A percentile compares a stretch with the other conserved stretches of the same genome.
Conservation (phyloP, 768 basidiomycete species). For the Mycena filopes region DNA sequence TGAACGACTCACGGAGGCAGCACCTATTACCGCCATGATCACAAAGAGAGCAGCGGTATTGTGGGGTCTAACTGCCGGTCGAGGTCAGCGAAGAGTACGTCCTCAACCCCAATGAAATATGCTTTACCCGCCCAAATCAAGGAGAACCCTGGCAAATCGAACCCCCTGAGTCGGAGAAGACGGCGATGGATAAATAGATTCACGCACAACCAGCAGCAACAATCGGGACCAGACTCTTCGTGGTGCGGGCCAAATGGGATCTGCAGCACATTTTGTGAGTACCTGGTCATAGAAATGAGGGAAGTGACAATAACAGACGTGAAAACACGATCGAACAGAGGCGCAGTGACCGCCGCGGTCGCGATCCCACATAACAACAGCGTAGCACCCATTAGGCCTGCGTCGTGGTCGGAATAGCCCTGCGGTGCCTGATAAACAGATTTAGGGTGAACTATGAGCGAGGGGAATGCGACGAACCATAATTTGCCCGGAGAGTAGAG, state of each 20-base stretch:
- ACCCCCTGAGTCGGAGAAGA: neutral
- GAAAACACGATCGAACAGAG: constrained; percentile 83
- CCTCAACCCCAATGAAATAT: neutral
- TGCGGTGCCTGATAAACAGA: constrained; percentile 6
- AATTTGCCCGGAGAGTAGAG: constrained; percentile 73
- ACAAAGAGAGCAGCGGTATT: constrained; percentile 70
- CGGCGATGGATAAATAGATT: constrained; percentile 39
- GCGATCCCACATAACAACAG: constrained; percentile 77
- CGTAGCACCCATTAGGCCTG: constrained; percentile 75
- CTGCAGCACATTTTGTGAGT: neutral
- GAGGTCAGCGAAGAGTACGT: neutral
- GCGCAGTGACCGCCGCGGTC: constrained; percentile 72
- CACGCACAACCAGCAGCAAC: constrained; percentile 72
- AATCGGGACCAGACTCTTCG: constrained; percentile 69
- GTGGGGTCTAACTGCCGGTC: constrained; percentile 64
- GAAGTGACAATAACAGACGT: constrained; percentile 46
- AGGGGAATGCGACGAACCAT: constrained; percentile 52
- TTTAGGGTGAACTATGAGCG: neutral
- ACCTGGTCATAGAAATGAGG: neutral
- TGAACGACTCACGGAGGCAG: constrained; percentile 47
- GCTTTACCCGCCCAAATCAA: constrained; percentile 19
- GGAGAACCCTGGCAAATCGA: constrained; percentile 5
- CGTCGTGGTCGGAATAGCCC: constrained; percentile 71
- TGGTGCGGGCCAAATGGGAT: constrained; percentile 67
- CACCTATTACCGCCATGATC: constrained; percentile 76